Conservation (phyloP, 805 yeast genomes). For the Metschnikowia corniflorae region DNA sequence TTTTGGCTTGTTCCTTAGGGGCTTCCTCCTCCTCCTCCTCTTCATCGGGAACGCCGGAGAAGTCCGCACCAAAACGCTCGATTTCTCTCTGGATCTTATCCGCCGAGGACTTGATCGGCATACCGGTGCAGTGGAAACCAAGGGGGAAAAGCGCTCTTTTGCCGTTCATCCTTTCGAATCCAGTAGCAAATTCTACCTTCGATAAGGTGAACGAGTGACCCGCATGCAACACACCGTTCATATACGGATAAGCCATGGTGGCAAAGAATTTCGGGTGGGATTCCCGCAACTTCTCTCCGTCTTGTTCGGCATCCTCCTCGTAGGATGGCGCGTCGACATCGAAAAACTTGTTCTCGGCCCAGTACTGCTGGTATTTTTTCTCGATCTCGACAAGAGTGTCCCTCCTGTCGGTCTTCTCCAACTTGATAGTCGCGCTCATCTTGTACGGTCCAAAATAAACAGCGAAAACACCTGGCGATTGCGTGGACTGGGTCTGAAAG, state of each 20-base stretch:
- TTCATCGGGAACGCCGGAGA: constrained; percentile 61
- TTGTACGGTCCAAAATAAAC: too few species aligned
- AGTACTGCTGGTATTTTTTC: constrained; percentile 76
- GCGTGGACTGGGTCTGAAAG: too few species aligned
- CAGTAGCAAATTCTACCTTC: constrained; percentile 87
- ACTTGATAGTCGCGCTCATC: constrained; percentile 41
- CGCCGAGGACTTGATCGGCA: constrained; percentile 96
- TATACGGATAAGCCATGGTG: constrained; percentile 97
- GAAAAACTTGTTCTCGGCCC: constrained; percentile 85
- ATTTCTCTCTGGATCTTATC: constrained; percentile 92
- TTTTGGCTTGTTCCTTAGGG: constrained; percentile 33
- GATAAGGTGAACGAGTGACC: constrained; percentile 96
- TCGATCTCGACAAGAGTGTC: constrained; percentile 89
- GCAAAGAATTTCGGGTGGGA: constrained; percentile 84
- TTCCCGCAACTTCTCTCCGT: constrained; percentile 66
- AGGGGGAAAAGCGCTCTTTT: constrained; percentile 89
- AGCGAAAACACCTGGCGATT: too few species aligned
- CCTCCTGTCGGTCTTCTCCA: constrained; percentile 82
- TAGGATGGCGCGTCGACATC: constrained; percentile 84
- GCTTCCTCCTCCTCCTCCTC: constrained; percentile 45
- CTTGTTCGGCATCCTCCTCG: constrained; percentile 49
- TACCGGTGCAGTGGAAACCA: constrained; percentile 99
- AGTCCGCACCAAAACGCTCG: constrained; percentile 84
- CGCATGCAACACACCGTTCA: constrained; percentile 97
- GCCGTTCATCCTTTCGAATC: constrained; percentile 93